A percentile compares a stretch with the other conserved stretches of the same genome.
Conservation (phyloP, 2,329 filamentous ascomycete species). For the Westerdykella aurantiaca region DNA sequence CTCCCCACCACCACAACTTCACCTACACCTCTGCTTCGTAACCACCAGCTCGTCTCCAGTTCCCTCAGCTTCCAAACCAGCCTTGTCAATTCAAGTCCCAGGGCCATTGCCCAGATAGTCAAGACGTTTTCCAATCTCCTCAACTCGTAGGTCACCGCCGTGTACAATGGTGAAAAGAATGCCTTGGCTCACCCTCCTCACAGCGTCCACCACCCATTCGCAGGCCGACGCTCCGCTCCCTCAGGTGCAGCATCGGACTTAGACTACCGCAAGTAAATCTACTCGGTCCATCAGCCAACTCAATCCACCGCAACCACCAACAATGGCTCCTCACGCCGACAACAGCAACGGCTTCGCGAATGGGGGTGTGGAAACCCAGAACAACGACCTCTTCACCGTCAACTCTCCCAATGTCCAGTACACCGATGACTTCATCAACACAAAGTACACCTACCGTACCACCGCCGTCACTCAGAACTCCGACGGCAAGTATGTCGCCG, state of each 20-base stretch:
- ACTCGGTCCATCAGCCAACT: constrained; percentile 16
- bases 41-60: background rate
- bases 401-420: constrained; percentile 90
- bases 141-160: constrained; percentile 68
- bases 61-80: background rate
- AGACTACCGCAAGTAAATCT: constrained; percentile 38
- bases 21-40: background rate
- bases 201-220: constrained; percentile 92
- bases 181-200: constrained; percentile 14
- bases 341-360: constrained; percentile 53
- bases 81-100: constrained; percentile 12
- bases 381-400: constrained; percentile 71
- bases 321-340: constrained; percentile 92
- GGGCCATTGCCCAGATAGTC: constrained; percentile 55
- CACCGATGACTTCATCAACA: constrained; percentile 79
- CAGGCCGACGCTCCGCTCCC: constrained; percentile 88
- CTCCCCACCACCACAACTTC: constrained; percentile 4
- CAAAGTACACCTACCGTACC: constrained; percentile 94
- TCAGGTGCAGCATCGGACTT: constrained; percentile 70
- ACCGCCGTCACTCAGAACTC: constrained; percentile 69
- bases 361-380: constrained; percentile 43
- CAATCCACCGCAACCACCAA: constrained; percentile 30
- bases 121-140: constrained; percentile 99
- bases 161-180: background rate
- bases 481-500: constrained; percentile 73